Base-by-base conservation (phyloP, 192 early-diverging fungal species). In the Gaertneriomyces semiglobifer region DNA sequence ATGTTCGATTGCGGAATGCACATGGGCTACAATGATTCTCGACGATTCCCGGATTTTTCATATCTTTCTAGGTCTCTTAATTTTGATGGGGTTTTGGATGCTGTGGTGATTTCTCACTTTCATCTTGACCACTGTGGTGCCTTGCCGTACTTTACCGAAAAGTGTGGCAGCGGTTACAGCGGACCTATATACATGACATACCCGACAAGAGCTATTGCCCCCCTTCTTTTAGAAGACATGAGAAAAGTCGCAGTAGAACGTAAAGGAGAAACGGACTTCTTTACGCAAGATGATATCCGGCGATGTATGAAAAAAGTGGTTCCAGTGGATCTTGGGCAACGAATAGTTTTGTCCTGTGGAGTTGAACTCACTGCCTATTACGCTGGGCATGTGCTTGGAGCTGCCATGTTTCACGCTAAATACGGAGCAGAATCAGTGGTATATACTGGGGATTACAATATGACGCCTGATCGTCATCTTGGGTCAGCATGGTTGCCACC, bases 121-220 rank as follows among this genome's bases (percentile, higher is more conserved):
- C 96, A 99, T 68, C 83, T 99, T 53, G 96, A 99, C 82, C 96
- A 99, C 78, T 98, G 96, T 72, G 96, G 96, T 6, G 93, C 95
- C 1, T 74, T 99, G 11, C 94, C 96, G 0, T 91, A 90, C 71
- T 96, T 99, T 67, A 98, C 93, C 10, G 95, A 99, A 75, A 88
- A 91, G 75, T 87, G 87, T 74, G 94, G 94, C 2, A 33, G 25
- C 25, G 55, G 55, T 25, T 99, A 95, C 74, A 85, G 90, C 57
- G 96, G 96, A 6, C 94, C 94, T 5, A 92, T 99, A 12, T 96
- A 92, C 80, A 99, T 99, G 96, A 95, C 96, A 8, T 88, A 90
- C 58, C 96, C 96, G 2, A 98, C 96, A 14, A 90, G 90, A 63
- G 92, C 94, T n/a, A 96, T 99, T 52, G 89, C 88, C 61, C 93